These are phyloP conservation scores for Debaryomyces tyrocola DNA, from an alignment of 805 yeast species.

Conservation along the genomic window DNA sequence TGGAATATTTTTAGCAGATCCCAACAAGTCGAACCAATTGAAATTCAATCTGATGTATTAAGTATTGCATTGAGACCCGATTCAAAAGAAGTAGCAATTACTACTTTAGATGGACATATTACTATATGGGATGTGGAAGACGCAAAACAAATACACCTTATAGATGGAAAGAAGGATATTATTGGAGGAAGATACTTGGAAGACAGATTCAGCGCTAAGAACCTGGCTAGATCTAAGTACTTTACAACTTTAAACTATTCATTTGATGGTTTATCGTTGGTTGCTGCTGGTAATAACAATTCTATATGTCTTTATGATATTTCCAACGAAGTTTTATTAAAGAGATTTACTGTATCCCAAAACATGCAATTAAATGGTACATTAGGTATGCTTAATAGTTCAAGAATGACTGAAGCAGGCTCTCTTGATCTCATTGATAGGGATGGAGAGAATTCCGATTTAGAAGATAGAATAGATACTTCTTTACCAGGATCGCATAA, in stretches of 20 bases:
- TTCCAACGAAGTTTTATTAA: slow-evolving; percentile 80
- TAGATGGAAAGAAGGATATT: slow-evolving; percentile 88
- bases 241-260: slow-evolving; percentile 82
- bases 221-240: slow-evolving; percentile 79
- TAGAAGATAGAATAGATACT: slow-evolving; percentile 75
- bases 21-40: slow-evolving; percentile 88
- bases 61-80: slow-evolving; percentile 87
- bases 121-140: slow-evolving; percentile 79
- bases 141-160: slow-evolving; percentile 76
- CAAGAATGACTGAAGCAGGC: slow-evolving; percentile 85
- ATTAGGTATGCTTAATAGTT: slow-evolving; percentile 71
- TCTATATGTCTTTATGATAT: slow-evolving; percentile 90
- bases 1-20: slow-evolving; percentile 92
- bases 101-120: slow-evolving; percentile 86
- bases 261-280: slow-evolving; percentile 82
- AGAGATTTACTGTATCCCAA: slow-evolving; percentile 78
- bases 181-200: slow-evolving; percentile 77
- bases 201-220: slow-evolving; percentile 79
- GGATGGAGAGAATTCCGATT: slow-evolving; percentile 82
- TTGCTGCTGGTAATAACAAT: slow-evolving; percentile 93
- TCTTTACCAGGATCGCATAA: slow-evolving; percentile 85
- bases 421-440: slow-evolving; percentile 67
- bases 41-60: slow-evolving; percentile 79
- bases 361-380: slow-evolving; percentile 95
- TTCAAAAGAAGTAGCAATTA: slow-evolving; percentile 84